Evolutionary conservation across 352 stramenopile genomes (phyloP).

Genomic region (Pythium grandisporangium): DNA sequence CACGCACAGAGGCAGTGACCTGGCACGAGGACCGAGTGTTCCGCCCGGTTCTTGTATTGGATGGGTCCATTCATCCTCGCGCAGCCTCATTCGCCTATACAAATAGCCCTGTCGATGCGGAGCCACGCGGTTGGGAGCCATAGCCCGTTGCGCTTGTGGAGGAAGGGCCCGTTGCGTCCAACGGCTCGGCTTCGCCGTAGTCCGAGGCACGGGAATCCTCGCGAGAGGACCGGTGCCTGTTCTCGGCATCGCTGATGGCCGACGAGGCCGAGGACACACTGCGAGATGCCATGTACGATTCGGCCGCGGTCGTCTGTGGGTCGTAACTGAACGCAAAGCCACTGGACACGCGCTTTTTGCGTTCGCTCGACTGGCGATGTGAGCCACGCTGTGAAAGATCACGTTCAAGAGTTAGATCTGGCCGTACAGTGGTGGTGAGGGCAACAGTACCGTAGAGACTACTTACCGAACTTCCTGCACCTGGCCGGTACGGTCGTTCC

Average conservation of each 20-base stretch:
- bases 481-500: no score
- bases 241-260: conserved; percentile 55
- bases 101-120: conserved; percentile 13
- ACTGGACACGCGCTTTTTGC: conserved; percentile 54
- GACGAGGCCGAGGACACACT: conserved; percentile 41
- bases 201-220: conserved; percentile 68
- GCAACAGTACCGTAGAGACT: no score
- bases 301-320: conserved; percentile 61
- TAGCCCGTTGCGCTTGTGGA: not conserved
- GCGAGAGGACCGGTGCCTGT: conserved; percentile 45
- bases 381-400: no score
- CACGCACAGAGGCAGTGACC: no score
- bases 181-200: conserved; percentile 20
- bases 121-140: conserved; percentile 1
- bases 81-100: conserved; percentile 8
- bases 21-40: no score
- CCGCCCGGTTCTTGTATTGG: no score
- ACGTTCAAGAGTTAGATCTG: no score
- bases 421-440: no score
- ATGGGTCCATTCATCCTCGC: no score
- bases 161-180: not conserved
- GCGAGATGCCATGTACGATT: conserved; percentile 74
- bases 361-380: no score
- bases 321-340: conserved; percentile 83
- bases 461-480: no score